Base-by-base conservation (phyloP, 75 land plant genomes). In the Pinus taeda region DNA sequence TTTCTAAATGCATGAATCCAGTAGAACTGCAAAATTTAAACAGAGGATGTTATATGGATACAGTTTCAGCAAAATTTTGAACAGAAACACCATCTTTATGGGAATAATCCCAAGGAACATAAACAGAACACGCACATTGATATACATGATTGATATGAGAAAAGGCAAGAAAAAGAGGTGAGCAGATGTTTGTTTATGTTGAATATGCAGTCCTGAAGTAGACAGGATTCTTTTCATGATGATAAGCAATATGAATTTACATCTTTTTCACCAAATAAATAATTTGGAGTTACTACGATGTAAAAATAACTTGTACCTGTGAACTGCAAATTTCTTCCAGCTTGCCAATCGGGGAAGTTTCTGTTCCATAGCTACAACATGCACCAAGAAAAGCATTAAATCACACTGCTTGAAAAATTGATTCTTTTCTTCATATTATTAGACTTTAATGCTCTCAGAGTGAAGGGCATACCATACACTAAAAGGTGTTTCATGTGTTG, bases 401-500 rank as follows among this genome's bases (percentile, higher is more conserved):
- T 74, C 42, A 74, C 12, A 67, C 42, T 20, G 45, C 21, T 36
- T 7, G 11, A 39, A 11, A 67, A 18, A 67, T 2, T 6, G 4
- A 6, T 20, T 37, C 45, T 8, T 67, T 67, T 20, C 42, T 67
- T 67, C 37, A 37, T 22, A 67, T 36, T 20, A 39, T 15, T 15
- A 67, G 3, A 29, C 20, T 67, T 29, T 4, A 67, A 1, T 15
- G 11, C 18, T 37, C 39, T 6, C 5, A 71, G 57, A 42, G 58
- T 14, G 22, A 69, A 37, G 24, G 0, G 76, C 91, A 39, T 89
- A 96, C 99, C 97, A 89, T 57, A 92, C 92, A 86, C 91, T 82
- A 75, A 85, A 90, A 36, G 99, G 97, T 26, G 99, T 92, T 45
- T 93, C 99, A 81, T 53, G 80, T 57, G 86, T 81, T 76, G 88